Conservation (phyloP, 225 moss, liverwort and hornwort species). For the Antitrichia curtipendula region DNA sequence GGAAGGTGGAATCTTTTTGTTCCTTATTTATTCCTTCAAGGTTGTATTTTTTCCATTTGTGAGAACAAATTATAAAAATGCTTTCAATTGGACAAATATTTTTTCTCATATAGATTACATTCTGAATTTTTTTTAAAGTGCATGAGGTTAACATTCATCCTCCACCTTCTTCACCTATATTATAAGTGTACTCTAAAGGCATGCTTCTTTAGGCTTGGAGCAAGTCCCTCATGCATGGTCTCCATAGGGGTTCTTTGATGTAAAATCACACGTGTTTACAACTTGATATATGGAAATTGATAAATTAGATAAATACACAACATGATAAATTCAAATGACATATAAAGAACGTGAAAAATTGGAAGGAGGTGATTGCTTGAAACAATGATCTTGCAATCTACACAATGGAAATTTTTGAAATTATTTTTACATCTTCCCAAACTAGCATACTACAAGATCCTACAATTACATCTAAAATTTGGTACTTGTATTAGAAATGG, state of each 20-base stretch:
- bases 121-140: neutral
- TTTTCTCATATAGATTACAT: neutral
- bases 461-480: too few species aligned
- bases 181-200: neutral
- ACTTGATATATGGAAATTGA: neutral
- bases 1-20: neutral
- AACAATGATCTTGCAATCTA: too few species aligned
- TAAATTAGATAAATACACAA: neutral
- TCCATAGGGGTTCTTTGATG: neutral
- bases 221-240: fast-evolving
- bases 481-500: too few species aligned
- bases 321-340: neutral
- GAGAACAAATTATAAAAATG: neutral
- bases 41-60: neutral
- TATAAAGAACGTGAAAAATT: neutral
- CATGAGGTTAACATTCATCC: neutral
- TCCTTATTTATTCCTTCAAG: neutral
- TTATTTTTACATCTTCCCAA: too few species aligned
- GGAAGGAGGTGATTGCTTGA: neutral
- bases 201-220: neutral
- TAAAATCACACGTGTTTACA: neutral
- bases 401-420: too few species aligned
- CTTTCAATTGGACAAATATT: neutral
- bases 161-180: neutral
- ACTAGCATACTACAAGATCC: too few species aligned